Evolutionary conservation across 495 filamentous ascomycete species (phyloP).

Genomic region (Penicillium nucicola): DNA sequence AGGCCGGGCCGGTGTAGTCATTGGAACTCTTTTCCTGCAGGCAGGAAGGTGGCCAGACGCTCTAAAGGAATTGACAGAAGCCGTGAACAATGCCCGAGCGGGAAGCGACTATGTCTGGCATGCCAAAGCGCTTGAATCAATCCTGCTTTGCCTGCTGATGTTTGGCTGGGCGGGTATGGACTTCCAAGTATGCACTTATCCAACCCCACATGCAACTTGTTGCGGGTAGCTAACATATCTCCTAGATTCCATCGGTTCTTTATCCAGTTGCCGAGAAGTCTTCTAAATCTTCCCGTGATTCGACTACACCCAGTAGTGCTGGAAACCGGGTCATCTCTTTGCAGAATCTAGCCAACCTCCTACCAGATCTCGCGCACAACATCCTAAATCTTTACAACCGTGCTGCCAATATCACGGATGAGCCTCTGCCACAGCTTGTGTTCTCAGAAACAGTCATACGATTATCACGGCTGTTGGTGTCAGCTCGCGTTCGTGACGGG

Average conservation of each 20-base stretch:
- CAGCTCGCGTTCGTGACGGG: conserved; percentile 66
- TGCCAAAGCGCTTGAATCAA: conserved; percentile 88
- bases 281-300: conserved; percentile 47
- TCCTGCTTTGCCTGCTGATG: conserved; percentile 77
- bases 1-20: conserved; percentile 72
- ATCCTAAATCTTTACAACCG: conserved; percentile 81
- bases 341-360: conserved; percentile 57
- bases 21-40: conserved; percentile 83
- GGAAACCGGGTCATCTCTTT: conserved; percentile 55
- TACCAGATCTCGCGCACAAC: conserved; percentile 75
- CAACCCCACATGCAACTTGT: background rate
- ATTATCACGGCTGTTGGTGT: conserved; percentile 69
- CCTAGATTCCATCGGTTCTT: conserved; percentile 59
- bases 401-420: conserved; percentile 69
- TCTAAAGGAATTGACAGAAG: conserved; percentile 78
- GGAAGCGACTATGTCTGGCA: conserved; percentile 94
- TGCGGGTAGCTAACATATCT: background rate
- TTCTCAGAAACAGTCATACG: conserved; percentile 81
- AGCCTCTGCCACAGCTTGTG: conserved; percentile 75
- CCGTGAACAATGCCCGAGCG: conserved; percentile 69
- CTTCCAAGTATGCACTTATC: conserved; percentile 62
- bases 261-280: conserved; percentile 57
- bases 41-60: conserved; percentile 90
- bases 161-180: conserved; percentile 82
- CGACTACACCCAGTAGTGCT: conserved; percentile 31